phyloP scores from a whole-genome alignment of 2,329 filamentous ascomycete genomes.

The Trichophyton schoenleinii region DNA sequence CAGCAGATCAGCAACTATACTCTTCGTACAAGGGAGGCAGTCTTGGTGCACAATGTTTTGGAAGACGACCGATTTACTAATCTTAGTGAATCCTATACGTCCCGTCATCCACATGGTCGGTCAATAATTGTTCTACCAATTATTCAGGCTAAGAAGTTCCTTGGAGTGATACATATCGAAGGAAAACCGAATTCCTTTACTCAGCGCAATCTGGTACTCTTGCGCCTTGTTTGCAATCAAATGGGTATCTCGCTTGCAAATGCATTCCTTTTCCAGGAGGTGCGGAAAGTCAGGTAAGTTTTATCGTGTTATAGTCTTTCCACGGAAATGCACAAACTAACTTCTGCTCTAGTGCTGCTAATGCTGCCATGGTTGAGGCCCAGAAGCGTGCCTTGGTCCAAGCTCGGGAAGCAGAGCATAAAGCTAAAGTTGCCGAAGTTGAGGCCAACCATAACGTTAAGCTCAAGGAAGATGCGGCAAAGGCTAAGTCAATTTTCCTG shows the following conservation, averaged over 20 bases:
- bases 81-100: conserved; percentile 44
- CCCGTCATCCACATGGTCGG: conserved; percentile 43
- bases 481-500: conserved; percentile 84
- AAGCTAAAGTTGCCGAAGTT: conserved; percentile 52
- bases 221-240: conserved; percentile 50
- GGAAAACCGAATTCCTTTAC: conserved; percentile 53
- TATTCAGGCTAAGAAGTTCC: conserved; percentile 45
- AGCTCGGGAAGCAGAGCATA: conserved; percentile 50
- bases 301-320: background rate
- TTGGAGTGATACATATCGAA: conserved; percentile 51
- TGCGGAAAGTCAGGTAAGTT: conserved; percentile 42
- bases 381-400: conserved; percentile 51
- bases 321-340: background rate
- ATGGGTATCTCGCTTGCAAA: conserved; percentile 53
- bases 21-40: conserved; percentile 49
- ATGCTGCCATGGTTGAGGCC: conserved; percentile 53
- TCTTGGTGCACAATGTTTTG: conserved; percentile 50
- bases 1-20: conserved; percentile 51
- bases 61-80: conserved; percentile 55
- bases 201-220: conserved; percentile 42
- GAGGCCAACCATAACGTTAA: conserved; percentile 53
- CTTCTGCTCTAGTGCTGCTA: conserved; percentile 37
- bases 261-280: conserved; percentile 48
- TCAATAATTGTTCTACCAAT: conserved; percentile 53
- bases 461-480: conserved; percentile 54